Evolutionary conservation across 148 eudicot genomes (phyloP).

Genomic region (Drosera capensis): DNA sequence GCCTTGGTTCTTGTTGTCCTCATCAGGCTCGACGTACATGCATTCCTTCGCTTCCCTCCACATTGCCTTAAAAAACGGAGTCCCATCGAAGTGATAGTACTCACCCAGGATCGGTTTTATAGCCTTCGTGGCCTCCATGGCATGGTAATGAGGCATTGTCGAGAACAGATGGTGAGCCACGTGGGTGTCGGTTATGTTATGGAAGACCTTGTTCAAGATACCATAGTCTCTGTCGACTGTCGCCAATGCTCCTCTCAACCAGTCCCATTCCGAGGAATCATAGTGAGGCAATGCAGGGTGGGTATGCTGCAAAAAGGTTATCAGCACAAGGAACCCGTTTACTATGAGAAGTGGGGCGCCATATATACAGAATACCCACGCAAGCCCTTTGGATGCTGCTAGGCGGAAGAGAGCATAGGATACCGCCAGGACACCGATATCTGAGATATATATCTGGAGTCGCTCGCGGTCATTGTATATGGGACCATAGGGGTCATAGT

Average conservation of each 20-base stretch:
- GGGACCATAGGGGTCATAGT: constrained; percentile 69
- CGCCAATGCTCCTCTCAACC: constrained; percentile 73
- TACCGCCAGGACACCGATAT: constrained; percentile 40
- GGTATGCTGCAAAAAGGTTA: constrained; percentile 70
- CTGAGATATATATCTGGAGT: constrained; percentile 46
- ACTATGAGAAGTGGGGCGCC: constrained; percentile 60
- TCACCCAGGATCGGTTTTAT: constrained; percentile 63
- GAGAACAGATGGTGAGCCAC: constrained; percentile 83
- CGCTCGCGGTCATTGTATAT: constrained; percentile 61
- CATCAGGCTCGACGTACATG: constrained; percentile 56
- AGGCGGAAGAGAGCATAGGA: constrained; percentile 37
- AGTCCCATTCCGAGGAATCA: constrained; percentile 77
- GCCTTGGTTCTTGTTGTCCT: constrained; percentile 35
- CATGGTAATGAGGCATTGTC: constrained; percentile 84
- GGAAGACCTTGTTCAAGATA: constrained; percentile 67
- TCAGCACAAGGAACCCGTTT: constrained; percentile 65
- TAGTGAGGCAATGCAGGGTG: constrained; percentile 80
- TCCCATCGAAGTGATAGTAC: constrained; percentile 55
- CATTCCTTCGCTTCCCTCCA: constrained; percentile 83
- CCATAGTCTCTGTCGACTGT: constrained; percentile 79
- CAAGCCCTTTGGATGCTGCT: constrained; percentile 34
- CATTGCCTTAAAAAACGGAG: constrained; percentile 48
- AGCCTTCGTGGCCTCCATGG: constrained; percentile 84
- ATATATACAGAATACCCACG: constrained; percentile 51
- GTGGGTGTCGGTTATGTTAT: constrained; percentile 74